A percentile compares a stretch with the other conserved stretches of the same genome.
phyloP scores from a whole-genome alignment of 345 rosid genomes.

The Dipteronia sinensis region DNA sequence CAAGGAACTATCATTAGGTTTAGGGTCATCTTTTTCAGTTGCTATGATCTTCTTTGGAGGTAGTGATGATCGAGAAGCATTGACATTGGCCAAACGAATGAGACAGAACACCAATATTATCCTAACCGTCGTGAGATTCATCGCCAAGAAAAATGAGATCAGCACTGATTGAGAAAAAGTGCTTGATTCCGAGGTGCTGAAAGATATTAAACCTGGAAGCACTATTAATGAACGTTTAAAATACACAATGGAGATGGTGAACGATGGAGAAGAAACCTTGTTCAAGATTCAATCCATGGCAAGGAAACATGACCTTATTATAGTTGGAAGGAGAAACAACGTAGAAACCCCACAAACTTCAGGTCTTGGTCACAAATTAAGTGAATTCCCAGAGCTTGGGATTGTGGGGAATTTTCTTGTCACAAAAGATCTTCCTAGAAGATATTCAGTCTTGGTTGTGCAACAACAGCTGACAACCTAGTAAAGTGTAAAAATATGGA shows the following conservation, averaged over 20 bases:
- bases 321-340: conserved; percentile 52
- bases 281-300: conserved; percentile 31
- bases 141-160: conserved; percentile 15
- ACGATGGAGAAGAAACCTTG: conserved; percentile 39
- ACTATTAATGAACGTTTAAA: not conserved
- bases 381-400: conserved; percentile 65
- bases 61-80: conserved; percentile 60
- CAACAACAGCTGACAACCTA: conserved; percentile 46
- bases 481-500: not conserved
- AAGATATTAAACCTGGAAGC: conserved; percentile 26
- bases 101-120: conserved; percentile 28
- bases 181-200: conserved; percentile 39
- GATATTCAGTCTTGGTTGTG: conserved; percentile 53
- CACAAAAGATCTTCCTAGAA: conserved; percentile 43
- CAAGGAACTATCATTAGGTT: not conserved
- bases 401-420: conserved; percentile 62
- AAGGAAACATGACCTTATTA: conserved; percentile 39
- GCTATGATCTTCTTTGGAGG: conserved; percentile 62
- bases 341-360: conserved; percentile 28
- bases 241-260: conserved; percentile 36
- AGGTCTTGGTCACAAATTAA: conserved; percentile 42
- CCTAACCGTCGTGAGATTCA: conserved; percentile 37
- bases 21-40: not conserved
- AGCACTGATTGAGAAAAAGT: conserved; percentile 36
- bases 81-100: conserved; percentile 53